Percentiles rank a stretch among this genome's conserved stretches.
These are phyloP conservation scores for Harringtonia aguacate DNA, from an alignment of 2,329 filamentous ascomycete species.

Conservation along the genomic window DNA sequence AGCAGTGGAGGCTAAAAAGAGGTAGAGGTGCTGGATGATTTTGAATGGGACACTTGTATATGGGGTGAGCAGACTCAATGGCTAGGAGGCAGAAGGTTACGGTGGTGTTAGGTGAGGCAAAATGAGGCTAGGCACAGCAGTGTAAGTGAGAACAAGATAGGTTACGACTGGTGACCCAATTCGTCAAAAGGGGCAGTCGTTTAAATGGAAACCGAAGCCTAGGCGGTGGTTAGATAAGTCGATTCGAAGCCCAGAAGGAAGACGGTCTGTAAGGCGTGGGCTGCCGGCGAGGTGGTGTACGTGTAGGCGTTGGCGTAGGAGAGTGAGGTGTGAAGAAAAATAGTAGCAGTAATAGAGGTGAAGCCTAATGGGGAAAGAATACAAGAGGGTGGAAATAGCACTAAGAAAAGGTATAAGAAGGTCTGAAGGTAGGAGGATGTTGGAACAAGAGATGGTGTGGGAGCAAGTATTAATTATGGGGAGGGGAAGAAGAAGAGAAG, in stretches of 20 bases:
- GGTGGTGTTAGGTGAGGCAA: not conserved
- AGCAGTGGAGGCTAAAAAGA: too few relatives aligned
- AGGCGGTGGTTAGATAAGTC: not conserved
- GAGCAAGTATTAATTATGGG: not conserved
- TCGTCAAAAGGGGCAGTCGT: not conserved
- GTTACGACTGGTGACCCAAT: not conserved
- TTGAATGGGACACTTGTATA: too few relatives aligned
- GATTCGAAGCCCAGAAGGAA: not conserved
- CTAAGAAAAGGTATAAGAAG: not conserved
- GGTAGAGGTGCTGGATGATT: not conserved
- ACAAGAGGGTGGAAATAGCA: not conserved
- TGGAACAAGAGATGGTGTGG: slow-evolving; percentile 12
- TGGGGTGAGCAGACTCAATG: too few relatives aligned
- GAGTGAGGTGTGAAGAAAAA: not conserved
- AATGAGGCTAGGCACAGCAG: not conserved
- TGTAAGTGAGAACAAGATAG: not conserved
- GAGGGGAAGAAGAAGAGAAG: slow-evolving; percentile 8
- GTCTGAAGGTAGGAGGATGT: not conserved
- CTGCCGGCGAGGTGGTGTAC: not conserved
- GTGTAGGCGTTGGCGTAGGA: not conserved
- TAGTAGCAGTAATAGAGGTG: not conserved
- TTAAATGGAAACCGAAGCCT: not conserved
- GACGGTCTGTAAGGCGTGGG: not conserved
- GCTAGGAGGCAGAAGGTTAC: not conserved
- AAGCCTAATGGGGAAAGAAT: not conserved